Evolutionary conservation across 1,284 basidiomycete species (phyloP), one percentile per base, ranked within the genome.

Genomic region (Rhodotorula sp.): DNA sequence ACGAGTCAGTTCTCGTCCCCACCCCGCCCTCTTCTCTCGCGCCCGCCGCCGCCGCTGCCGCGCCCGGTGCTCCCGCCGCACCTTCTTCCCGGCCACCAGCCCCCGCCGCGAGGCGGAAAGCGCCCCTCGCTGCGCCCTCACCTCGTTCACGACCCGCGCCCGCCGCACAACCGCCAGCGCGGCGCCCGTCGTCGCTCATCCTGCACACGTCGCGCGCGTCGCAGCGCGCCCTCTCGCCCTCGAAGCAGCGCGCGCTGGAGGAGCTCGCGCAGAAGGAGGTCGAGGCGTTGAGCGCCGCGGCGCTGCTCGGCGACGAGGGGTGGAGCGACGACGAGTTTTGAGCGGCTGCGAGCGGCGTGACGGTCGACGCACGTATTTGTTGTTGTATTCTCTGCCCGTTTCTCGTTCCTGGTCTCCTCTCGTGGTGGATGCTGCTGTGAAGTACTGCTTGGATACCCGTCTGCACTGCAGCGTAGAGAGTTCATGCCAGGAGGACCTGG

Each of bases 301-400:
- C 21, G 16, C 57, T 16, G 23, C 23, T 25, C 4, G 64, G 44
- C 21, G 48, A 34, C 44, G 53, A 44, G 9, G 25, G 45, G 49
- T 52, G 57, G 48, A 52, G 42, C 41, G 64, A 66, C n/a, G 64
- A 66, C 8, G 64, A 65, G 2, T 50, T 45, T 41, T 66, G 57
- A 42, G 57, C 19, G 23, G 7, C 19, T 16, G 42, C 2, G 21
- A 23, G 25, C 14, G 23, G 23, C 2, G 10, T n/a, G 41, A 27
- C 52, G 5, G 25, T 34, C 34, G 34, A 34, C 34, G 34, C 7
- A 17, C 9, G 3, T 34, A 17, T 17, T 27, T 63, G 61, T 62
- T 62, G 50, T 53, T 62, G 50, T 62, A 41, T 3, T 62, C 7
- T 7, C 45, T 7, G 41, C n/a, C n/a, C 53, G 14, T 44, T 19